Evolutionary conservation across 257 asterid species (phyloP).

Genomic region (Solanum ossicruentum): DNA sequence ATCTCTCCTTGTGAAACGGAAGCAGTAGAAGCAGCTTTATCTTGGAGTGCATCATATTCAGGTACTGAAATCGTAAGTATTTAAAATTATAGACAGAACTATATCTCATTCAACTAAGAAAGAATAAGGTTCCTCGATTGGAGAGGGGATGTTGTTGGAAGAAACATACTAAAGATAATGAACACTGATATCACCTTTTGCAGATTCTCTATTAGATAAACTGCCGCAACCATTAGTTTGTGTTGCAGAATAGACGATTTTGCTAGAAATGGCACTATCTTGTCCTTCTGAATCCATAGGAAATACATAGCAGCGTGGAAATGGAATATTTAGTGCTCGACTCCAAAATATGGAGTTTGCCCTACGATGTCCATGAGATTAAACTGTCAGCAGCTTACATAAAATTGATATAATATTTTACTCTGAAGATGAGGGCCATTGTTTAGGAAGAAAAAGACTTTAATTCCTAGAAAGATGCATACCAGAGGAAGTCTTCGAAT

Average conservation of each 20-base stretch:
- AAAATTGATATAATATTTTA: neutral
- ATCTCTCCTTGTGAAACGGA: slow-evolving; percentile 39
- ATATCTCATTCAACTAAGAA: neutral
- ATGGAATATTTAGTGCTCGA: slow-evolving; percentile 84
- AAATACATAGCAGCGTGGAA: slow-evolving; percentile 46
- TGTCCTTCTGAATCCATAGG: slow-evolving; percentile 27
- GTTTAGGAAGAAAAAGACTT: neutral
- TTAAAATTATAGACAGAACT: neutral
- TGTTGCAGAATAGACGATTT: slow-evolving; percentile 7
- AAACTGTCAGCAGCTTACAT: slow-evolving; percentile 9
- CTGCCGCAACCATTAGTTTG: slow-evolving; percentile 19
- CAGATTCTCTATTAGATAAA: slow-evolving; percentile 21
- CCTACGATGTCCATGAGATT: slow-evolving; percentile 28
- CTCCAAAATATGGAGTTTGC: slow-evolving; percentile 97
- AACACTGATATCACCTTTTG: slow-evolving; percentile 23
- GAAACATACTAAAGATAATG: neutral
- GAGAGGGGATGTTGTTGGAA: neutral
- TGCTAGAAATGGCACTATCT: slow-evolving; percentile 4
- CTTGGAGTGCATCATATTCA: slow-evolving; percentile 3
- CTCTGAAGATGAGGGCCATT: neutral
- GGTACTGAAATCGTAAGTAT: slow-evolving; percentile 3
- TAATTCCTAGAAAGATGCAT: slow-evolving; percentile 12
- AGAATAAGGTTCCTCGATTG: neutral
- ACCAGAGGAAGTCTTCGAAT: slow-evolving; percentile 93
- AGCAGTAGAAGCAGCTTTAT: slow-evolving; percentile 30